phyloP scores from a whole-genome alignment of 768 basidiomycete genomes.

The Kwoniella mangroviensis region DNA sequence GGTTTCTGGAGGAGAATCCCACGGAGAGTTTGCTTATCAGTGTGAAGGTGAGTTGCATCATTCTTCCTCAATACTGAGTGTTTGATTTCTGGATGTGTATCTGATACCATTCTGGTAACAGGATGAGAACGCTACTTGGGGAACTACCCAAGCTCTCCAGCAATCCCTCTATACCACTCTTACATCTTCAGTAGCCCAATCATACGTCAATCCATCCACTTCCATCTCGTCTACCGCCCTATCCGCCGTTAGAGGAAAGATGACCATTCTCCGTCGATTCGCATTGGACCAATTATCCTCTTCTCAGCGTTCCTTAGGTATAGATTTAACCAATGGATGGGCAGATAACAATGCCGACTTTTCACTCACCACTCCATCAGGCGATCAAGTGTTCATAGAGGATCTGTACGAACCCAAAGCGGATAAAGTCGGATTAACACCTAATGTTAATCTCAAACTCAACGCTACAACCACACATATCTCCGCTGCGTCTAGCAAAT shows the following conservation, averaged over 20 bases:
- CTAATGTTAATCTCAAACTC: constrained; percentile 17
- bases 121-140: constrained; percentile 25
- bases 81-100: no score
- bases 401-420: constrained; percentile 20
- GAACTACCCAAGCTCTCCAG: not conserved
- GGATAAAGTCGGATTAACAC: not conserved
- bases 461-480: constrained; percentile 14
- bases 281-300: not conserved
- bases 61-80: no score
- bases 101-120: not conserved
- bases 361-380: not conserved
- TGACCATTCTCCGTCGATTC: constrained; percentile 23
- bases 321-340: constrained; percentile 13
- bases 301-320: not conserved
- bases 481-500: not conserved
- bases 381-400: constrained; percentile 15
- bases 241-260: constrained; percentile 17
- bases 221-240: constrained; percentile 10
- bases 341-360: constrained; percentile 20
- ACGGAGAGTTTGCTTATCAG: constrained; percentile 19
- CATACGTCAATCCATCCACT: constrained; percentile 14
- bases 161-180: constrained; percentile 19
- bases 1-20: constrained; percentile 26
- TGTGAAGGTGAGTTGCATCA: constrained; percentile 19
- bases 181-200: constrained; percentile 8